Conservation (phyloP, 169 alveolate species). For the Plasmodium adleri region DNA sequence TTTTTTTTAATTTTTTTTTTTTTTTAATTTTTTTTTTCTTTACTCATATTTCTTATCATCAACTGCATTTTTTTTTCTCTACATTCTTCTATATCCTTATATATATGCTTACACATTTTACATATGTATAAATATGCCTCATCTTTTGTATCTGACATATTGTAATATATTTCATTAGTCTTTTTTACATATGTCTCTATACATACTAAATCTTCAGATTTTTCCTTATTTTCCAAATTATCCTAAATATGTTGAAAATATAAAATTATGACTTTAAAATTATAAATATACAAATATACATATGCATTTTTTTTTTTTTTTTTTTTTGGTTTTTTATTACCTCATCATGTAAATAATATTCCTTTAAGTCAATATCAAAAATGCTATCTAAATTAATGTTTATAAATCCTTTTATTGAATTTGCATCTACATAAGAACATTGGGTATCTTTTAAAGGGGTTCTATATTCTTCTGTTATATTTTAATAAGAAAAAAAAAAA, state of each 20-base stretch:
- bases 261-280: background rate
- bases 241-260: background rate
- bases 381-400: constrained; percentile 26
- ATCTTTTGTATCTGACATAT: background rate
- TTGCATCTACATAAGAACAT: background rate
- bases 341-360: background rate
- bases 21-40: background rate
- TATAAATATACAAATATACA: background rate
- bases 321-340: background rate
- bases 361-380: constrained; percentile 18
- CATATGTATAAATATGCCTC: constrained; percentile 34
- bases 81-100: constrained; percentile 17
- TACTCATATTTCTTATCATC: background rate
- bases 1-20: constrained; percentile 1
- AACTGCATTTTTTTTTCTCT: background rate
- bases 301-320: background rate
- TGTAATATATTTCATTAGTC: constrained; percentile 11
- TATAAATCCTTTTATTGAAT: constrained; percentile 8
- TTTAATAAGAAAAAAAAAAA: background rate
- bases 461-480: no score
- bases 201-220: constrained; percentile 6
- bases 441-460: no score
- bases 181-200: constrained; percentile 23
- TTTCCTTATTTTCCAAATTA: background rate
- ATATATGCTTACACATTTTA: constrained; percentile 22